Conservation (phyloP, 768 basidiomycete species). For the Phaeotremella skinneri region DNA sequence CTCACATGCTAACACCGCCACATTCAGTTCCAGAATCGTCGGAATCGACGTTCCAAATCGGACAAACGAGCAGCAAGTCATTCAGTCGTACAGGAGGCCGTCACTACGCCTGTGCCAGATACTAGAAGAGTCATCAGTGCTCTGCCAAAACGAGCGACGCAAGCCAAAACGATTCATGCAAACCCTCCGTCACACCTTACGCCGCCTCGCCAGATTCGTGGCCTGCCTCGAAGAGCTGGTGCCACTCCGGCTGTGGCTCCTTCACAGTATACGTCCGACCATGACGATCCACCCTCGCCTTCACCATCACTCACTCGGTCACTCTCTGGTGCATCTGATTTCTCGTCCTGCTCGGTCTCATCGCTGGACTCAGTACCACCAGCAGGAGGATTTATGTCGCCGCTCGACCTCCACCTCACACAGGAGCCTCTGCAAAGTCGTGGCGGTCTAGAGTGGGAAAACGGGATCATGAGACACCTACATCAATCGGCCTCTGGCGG, state of each 20-base stretch:
- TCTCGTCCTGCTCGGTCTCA: constrained; percentile 5
- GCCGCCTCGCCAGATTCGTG: neutral
- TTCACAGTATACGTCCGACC: too few relatives aligned
- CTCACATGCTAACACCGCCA: constrained; percentile 1
- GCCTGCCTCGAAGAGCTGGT: neutral
- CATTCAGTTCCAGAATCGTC: constrained; percentile 40
- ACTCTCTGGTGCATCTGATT: constrained; percentile 13
- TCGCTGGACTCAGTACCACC: constrained; percentile 6
- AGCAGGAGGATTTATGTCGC: constrained; percentile 11
- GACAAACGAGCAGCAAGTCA: neutral
- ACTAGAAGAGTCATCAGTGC: neutral
- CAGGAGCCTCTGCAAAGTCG: neutral
- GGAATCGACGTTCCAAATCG: constrained; percentile 17
- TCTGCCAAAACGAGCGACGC: neutral
- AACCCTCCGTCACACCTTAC: neutral
- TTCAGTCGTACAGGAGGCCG: neutral
- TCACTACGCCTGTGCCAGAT: neutral
- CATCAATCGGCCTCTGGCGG: neutral
- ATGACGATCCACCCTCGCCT: constrained; percentile 2
- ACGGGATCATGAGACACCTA: neutral
- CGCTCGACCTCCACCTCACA: constrained; percentile 9
- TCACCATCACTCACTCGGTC: constrained; percentile 15
- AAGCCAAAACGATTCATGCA: neutral
- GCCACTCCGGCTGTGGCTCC: neutral
- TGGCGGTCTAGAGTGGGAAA: neutral